Conservation (phyloP, 2,329 filamentous ascomycete genomes). For the Ceratocystis harringtonii region DNA sequence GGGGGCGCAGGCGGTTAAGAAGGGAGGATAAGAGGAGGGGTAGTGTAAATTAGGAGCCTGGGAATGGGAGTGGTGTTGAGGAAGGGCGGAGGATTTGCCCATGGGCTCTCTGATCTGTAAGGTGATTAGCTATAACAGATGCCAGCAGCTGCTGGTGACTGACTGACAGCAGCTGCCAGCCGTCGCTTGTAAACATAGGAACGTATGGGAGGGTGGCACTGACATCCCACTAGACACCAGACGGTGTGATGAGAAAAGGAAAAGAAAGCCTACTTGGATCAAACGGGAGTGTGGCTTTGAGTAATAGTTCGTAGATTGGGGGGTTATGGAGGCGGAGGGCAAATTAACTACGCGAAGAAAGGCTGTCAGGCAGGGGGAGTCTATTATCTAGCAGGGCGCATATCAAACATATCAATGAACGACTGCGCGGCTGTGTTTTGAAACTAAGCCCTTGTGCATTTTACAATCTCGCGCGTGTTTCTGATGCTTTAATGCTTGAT, state of each 20-base stretch:
- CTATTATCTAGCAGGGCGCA: not conserved
- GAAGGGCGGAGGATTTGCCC: not conserved
- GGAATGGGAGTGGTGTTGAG: slow-evolving; percentile 1
- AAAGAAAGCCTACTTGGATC: not conserved
- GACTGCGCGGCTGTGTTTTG: not conserved
- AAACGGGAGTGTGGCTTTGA: no score
- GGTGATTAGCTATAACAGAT: not conserved
- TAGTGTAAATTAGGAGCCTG: not conserved
- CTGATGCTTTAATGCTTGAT: not conserved
- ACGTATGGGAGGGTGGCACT: not conserved
- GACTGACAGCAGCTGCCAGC: not conserved
- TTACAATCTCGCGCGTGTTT: not conserved
- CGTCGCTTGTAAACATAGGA: not conserved
- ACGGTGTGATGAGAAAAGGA: not conserved
- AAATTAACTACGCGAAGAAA: not conserved
- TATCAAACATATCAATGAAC: not conserved
- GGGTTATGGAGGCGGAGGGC: not conserved
- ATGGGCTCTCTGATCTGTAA: not conserved
- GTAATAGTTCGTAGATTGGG: not conserved
- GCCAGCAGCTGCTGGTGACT: not conserved
- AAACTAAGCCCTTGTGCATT: not conserved
- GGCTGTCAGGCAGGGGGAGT: not conserved
- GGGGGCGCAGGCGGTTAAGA: not conserved
- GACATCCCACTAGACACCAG: not conserved
- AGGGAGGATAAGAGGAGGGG: not conserved